Percentiles rank a stretch among this genome's conserved stretches.
Evolutionary conservation across 2,329 filamentous ascomycete species (phyloP).

Genomic region (Botrytis medusae): DNA sequence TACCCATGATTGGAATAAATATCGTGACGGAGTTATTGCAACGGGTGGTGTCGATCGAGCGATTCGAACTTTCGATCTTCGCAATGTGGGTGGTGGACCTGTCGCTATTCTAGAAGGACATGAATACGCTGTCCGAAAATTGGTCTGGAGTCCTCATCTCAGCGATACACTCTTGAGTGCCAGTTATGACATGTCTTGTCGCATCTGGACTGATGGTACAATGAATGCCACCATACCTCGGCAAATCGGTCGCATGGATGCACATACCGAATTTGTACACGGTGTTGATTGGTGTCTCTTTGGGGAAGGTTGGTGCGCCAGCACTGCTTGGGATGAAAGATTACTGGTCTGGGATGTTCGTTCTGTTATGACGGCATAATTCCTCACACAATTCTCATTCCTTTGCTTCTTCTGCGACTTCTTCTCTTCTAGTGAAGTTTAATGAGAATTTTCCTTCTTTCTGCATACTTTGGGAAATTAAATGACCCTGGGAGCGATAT

Average conservation of each 20-base stretch:
- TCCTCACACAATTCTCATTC: not conserved
- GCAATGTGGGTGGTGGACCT: slow-evolving; percentile 71
- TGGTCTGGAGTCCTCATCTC: slow-evolving; percentile 94
- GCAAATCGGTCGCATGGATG: slow-evolving; percentile 70
- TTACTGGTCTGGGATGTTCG: slow-evolving; percentile 90
- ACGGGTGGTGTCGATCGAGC: slow-evolving; percentile 85
- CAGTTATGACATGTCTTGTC: slow-evolving; percentile 97
- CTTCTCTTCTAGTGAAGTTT: slow-evolving; percentile 10
- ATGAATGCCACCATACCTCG: slow-evolving; percentile 40
- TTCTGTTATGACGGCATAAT: slow-evolving; percentile 51
- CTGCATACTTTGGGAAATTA: not conserved
- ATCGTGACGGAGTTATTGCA: slow-evolving; percentile 79
- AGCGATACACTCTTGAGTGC: slow-evolving; percentile 82
- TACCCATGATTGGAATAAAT: slow-evolving; percentile 99
- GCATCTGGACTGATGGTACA: slow-evolving; percentile 82
- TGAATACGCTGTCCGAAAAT: slow-evolving; percentile 81
- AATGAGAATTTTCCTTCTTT: not conserved
- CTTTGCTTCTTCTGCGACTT: not conserved
- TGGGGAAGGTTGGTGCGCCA: slow-evolving; percentile 94
- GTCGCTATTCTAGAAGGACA: slow-evolving; percentile 76
- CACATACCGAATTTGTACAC: slow-evolving; percentile 93
- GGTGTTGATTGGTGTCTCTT: slow-evolving; percentile 98
- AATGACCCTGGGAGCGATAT: not conserved
- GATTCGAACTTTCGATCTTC: slow-evolving; percentile 87
- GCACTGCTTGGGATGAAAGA: slow-evolving; percentile 90